Conservation (phyloP, 208 protist species). For the Trypanosomatidae sp. region DNA sequence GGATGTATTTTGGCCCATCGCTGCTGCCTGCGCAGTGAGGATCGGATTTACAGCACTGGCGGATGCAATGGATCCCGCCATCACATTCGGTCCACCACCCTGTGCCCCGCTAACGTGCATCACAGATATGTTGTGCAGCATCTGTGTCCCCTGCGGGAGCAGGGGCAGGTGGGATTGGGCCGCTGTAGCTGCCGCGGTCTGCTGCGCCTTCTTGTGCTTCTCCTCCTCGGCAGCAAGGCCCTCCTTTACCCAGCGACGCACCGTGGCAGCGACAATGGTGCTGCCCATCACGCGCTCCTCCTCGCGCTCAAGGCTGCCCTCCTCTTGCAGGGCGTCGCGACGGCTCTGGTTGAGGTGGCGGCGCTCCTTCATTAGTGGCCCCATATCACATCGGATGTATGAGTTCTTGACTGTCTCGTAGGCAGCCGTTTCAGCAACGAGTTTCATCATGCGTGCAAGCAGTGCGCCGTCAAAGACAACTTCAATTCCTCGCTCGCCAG, state of each 20-base stretch:
- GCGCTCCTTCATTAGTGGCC: conserved; percentile 76
- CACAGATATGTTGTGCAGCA: background rate
- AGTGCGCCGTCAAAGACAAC: conserved; percentile 60
- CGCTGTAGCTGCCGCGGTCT: background rate
- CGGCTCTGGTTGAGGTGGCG: conserved; percentile 48
- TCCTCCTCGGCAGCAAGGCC: conserved; percentile 39
- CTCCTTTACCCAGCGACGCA: conserved; percentile 64
- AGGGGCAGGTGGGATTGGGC: conserved; percentile 7
- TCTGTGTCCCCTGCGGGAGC: conserved; percentile 5
- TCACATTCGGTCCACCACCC: background rate
- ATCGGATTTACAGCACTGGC: conserved; percentile 1
- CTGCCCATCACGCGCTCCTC: conserved; percentile 73
- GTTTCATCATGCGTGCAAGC: conserved; percentile 71
- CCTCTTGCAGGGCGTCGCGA: conserved; percentile 61
- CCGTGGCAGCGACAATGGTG: conserved; percentile 28
- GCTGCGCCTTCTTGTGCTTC: conserved; percentile 21
- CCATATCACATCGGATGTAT: conserved; percentile 76
- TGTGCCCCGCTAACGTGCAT: conserved; percentile 7
- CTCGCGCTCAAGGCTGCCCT: conserved; percentile 49
- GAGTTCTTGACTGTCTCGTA: conserved; percentile 72
- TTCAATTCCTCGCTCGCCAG: conserved; percentile 62
- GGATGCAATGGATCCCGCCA: background rate
- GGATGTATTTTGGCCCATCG: conserved; percentile 12
- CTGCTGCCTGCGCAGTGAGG: conserved; percentile 13
- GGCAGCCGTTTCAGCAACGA: conserved; percentile 65